Conservation (phyloP, 257 asterid genomes). For the Rhazya stricta region DNA sequence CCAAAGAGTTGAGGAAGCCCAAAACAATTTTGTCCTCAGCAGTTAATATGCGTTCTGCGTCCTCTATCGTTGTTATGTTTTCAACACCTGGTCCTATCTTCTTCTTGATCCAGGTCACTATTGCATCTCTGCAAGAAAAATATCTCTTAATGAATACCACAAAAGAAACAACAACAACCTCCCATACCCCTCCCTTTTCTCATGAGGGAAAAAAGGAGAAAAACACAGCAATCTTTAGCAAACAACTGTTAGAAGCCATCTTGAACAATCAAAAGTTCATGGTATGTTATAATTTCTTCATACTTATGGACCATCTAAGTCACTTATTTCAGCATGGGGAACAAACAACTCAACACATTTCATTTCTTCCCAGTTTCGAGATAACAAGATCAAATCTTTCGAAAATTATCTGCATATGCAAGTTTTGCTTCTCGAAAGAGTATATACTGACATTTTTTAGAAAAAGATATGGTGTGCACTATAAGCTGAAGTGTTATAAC, state of each 20-base stretch:
- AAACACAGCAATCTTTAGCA: neutral
- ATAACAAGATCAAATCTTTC: neutral
- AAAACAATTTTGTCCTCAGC: conserved; percentile 55
- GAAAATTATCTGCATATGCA: neutral
- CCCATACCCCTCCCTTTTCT: neutral
- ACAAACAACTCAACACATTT: neutral
- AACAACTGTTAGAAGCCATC: neutral
- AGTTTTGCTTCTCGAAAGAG: neutral
- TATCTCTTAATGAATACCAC: neutral
- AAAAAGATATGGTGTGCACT: neutral
- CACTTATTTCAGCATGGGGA: neutral
- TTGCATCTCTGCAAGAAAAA: conserved; percentile 60
- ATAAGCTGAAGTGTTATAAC: neutral
- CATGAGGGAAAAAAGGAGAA: neutral
- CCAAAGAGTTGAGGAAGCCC: conserved; percentile 66
- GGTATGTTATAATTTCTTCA: neutral
- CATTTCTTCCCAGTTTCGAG: neutral
- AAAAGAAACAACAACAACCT: neutral
- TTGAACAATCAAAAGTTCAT: neutral
- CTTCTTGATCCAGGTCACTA: conserved; percentile 84
- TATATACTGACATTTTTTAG: neutral
- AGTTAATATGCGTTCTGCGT: conserved; percentile 66
- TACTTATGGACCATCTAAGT: neutral
- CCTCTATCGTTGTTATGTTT: conserved; percentile 59
- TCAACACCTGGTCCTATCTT: conserved; percentile 64